These are phyloP conservation scores for Anaeramoeba flamelloides DNA, from an alignment of 78 protist genomes.

Conservation along the genomic window DNA sequence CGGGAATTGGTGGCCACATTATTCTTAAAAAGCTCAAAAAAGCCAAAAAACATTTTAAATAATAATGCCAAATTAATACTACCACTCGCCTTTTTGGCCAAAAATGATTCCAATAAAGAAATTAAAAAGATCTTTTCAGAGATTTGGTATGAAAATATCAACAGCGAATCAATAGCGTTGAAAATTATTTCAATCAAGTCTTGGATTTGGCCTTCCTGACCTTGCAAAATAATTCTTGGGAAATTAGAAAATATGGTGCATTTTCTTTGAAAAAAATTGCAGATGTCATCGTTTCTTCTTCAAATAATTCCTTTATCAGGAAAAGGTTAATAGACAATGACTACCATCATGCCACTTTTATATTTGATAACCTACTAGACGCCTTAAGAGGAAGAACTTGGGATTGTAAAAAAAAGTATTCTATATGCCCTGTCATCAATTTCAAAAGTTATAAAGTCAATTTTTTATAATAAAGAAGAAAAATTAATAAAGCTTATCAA, in stretches of 20 bases:
- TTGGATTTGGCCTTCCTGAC: not conserved
- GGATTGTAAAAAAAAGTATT: not conserved
- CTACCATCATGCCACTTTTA: not conserved
- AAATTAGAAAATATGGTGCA: not conserved
- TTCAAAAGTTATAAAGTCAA: no score
- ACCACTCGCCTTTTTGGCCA: not conserved
- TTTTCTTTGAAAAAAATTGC: not conserved
- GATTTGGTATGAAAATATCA: not conserved
- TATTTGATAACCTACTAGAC: not conserved
- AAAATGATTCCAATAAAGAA: not conserved
- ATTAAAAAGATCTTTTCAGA: not conserved
- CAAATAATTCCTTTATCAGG: not conserved
- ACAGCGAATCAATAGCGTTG: not conserved
- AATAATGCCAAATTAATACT: not conserved
- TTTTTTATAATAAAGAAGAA: no score
- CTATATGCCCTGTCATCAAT: not conserved
- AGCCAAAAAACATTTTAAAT: not conserved
- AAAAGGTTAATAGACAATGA: not conserved
- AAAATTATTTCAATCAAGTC: not conserved
- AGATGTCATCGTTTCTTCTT: not conserved
- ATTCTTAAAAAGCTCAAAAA: not conserved
- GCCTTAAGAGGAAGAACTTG: not conserved
- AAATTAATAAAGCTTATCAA: no score
- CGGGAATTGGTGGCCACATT: not conserved
- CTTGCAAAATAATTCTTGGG: not conserved